These are phyloP conservation scores for Serpula lacrymans DNA, from an alignment of 768 basidiomycete species.

Conservation along the genomic window DNA sequence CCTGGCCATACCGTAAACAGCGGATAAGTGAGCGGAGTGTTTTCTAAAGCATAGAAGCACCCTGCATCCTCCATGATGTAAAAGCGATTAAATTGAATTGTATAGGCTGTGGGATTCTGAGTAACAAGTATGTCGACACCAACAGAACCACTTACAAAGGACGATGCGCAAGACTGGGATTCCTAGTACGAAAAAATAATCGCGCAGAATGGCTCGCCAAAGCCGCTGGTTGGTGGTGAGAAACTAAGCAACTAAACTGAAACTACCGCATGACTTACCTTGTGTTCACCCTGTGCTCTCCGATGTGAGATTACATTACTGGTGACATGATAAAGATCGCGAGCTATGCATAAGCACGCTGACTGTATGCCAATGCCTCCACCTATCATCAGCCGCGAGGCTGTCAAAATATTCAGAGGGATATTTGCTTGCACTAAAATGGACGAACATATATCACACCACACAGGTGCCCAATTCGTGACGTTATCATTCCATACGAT, in stretches of 20 bases:
- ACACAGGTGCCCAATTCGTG: conserved; percentile 41
- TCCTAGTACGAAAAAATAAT: conserved; percentile 42
- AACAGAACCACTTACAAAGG: conserved; percentile 34
- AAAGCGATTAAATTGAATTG: conserved; percentile 61
- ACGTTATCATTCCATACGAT: conserved; percentile 49
- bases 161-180: conserved; percentile 45
- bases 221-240: too few relatives aligned
- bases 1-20: conserved; percentile 22
- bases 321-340: conserved; percentile 31
- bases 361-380: conserved; percentile 15
- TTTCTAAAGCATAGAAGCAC: conserved; percentile 42
- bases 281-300: too few relatives aligned
- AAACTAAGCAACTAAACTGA: too few relatives aligned
- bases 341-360: conserved; percentile 34
- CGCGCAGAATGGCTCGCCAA: conserved; percentile 39
- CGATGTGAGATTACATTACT: conserved; percentile 46
- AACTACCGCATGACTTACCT: too few relatives aligned
- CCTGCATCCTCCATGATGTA: conserved; percentile 58
- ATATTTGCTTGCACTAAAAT: conserved; percentile 2
- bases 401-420: conserved; percentile 6
- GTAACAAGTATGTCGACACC: background rate
- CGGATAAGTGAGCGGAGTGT: conserved; percentile 30
- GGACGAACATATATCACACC: conserved; percentile 62
- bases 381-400: conserved; percentile 12
- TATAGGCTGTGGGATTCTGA: conserved; percentile 36